phyloP scores from a whole-genome alignment of 345 rosid genomes.

The Kandelia obovata region DNA sequence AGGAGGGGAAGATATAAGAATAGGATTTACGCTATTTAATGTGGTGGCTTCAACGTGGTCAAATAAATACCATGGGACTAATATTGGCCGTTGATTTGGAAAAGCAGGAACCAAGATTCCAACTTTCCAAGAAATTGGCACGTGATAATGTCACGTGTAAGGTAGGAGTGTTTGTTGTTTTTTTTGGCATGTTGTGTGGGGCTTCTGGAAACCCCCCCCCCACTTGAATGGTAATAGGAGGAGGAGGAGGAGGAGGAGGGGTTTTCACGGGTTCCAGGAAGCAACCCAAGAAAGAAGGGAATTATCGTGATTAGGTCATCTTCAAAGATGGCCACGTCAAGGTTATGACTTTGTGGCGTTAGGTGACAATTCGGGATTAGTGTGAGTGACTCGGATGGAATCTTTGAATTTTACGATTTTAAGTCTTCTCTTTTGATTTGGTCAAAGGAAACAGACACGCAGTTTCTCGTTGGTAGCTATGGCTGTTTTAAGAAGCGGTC shows the following conservation, averaged over 20 bases:
- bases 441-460: not conserved
- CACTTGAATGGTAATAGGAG: not conserved
- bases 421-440: not conserved
- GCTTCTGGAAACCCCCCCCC: not conserved
- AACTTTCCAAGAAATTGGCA: conserved; percentile 1
- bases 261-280: conserved; percentile 15
- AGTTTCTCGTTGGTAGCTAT: not conserved
- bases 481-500: not conserved
- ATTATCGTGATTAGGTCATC: conserved; percentile 10
- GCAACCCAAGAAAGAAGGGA: not conserved
- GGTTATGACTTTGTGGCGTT: conserved; percentile 13
- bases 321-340: conserved; percentile 17
- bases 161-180: not conserved
- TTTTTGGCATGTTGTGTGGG: not conserved
- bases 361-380: conserved; percentile 12
- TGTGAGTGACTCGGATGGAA: not conserved
- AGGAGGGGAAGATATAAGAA: conserved; percentile 22
- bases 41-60: conserved; percentile 38
- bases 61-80: conserved; percentile 26
- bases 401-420: not conserved
- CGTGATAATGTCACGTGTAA: conserved; percentile 7
- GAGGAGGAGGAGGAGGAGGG: not conserved
- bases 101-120: not conserved
- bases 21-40: conserved; percentile 24
- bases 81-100: conserved; percentile 30